A percentile compares a stretch with the other conserved stretches of the same genome.
Conservation (phyloP, 768 basidiomycete genomes). For the Trametes cingulata region DNA sequence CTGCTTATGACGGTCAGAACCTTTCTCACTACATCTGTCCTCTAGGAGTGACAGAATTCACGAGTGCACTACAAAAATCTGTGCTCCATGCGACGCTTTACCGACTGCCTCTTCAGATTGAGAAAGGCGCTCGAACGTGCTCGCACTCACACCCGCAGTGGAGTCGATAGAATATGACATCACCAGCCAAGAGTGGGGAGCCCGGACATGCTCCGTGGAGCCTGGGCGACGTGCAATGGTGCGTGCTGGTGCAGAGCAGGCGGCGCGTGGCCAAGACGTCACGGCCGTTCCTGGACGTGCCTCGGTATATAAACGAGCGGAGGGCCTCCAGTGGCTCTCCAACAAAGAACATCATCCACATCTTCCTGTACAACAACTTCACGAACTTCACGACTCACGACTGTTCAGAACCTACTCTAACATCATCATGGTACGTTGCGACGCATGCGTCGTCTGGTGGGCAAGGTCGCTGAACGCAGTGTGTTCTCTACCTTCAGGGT, state of each 20-base stretch:
- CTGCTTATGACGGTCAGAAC: no score
- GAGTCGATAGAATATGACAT: conserved; percentile 5
- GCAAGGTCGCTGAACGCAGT: neutral
- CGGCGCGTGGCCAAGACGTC: neutral
- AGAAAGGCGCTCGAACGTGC: neutral
- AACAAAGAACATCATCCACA: neutral
- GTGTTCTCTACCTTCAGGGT: conserved; percentile 37
- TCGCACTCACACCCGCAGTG: neutral
- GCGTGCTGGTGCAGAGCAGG: no score
- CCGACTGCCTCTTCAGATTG: no score
- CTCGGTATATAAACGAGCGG: neutral
- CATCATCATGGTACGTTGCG: conserved; percentile 1
- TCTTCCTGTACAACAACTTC: neutral
- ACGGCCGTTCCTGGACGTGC: neutral
- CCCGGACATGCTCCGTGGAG: neutral
- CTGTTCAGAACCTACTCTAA: neutral
- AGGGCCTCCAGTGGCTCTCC: neutral
- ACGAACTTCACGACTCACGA: conserved; percentile 2
- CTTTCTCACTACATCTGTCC: no score
- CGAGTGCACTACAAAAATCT: no score
- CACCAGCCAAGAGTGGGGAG: neutral
- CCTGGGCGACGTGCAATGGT: neutral
- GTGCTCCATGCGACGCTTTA: no score
- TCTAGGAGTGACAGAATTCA: no score
- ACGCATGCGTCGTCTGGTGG: neutral